These are phyloP conservation scores for Cryptococcus sp. DNA, from an alignment of 1,284 basidiomycete genomes.

Conservation along the genomic window DNA sequence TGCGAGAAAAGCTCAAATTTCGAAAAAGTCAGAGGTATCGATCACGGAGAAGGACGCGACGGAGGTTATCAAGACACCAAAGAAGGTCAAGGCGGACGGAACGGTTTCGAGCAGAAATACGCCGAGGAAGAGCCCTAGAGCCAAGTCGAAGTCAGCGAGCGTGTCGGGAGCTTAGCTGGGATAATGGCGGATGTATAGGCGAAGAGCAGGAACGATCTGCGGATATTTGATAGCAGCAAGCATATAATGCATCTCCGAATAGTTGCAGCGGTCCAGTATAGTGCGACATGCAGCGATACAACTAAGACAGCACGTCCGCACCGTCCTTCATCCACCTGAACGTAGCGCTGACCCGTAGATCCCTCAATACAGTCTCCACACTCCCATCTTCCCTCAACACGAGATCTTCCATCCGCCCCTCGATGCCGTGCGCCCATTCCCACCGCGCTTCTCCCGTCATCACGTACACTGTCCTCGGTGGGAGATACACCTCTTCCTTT, in stretches of 20 bases:
- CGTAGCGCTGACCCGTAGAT: constrained; percentile 48
- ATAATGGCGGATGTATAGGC: neutral
- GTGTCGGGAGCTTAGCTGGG: neutral
- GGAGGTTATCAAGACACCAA: constrained; percentile 22
- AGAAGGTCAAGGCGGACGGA: constrained; percentile 7
- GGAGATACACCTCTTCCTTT: constrained; percentile 48
- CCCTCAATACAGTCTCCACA: constrained; percentile 34
- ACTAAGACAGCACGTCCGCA: constrained; percentile 38
- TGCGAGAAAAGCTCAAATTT: constrained; percentile 14
- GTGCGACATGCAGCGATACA: too few relatives aligned
- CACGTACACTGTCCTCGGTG: constrained; percentile 50
- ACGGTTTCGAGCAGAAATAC: constrained; percentile 6
- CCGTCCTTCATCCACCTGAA: constrained; percentile 51
- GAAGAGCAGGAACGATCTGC: neutral
- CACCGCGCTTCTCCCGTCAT: constrained; percentile 52
- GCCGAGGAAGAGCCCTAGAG: constrained; percentile 21
- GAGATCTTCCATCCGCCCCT: constrained; percentile 29
- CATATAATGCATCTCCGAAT: too few relatives aligned
- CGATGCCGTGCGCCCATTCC: constrained; percentile 56
- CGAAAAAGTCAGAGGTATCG: constrained; percentile 18
- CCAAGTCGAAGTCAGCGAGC: constrained; percentile 10
- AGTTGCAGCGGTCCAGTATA: too few relatives aligned
- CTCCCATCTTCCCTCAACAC: constrained; percentile 23
- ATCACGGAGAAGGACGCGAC: constrained; percentile 12
- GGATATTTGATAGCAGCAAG: too few relatives aligned